Conservation (phyloP, 306 rosid genomes). For the Parietaria judaica region DNA sequence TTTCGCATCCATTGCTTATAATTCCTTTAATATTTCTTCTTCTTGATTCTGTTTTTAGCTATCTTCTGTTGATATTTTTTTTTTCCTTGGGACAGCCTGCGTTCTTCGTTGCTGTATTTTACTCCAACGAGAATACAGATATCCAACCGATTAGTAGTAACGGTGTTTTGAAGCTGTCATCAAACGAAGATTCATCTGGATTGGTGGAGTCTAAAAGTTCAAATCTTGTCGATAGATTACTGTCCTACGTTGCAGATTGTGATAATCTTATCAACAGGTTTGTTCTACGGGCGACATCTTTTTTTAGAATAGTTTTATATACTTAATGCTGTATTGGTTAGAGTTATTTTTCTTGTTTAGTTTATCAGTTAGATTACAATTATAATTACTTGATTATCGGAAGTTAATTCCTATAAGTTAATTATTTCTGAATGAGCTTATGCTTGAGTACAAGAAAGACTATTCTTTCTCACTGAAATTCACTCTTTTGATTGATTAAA, state of each 20-base stretch:
- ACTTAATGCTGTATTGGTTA: not conserved
- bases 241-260: slow-evolving; percentile 41
- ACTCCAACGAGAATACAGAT: slow-evolving; percentile 32
- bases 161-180: slow-evolving; percentile 40
- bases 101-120: slow-evolving; percentile 58
- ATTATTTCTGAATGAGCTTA: too few relatives aligned
- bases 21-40: not conserved
- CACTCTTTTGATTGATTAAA: too few relatives aligned
- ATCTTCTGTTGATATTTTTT: slow-evolving; percentile 8
- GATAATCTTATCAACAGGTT: slow-evolving; percentile 49
- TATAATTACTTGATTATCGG: too few relatives aligned
- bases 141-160: slow-evolving; percentile 22
- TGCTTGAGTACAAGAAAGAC: too few relatives aligned
- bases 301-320: not conserved
- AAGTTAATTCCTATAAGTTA: too few relatives aligned
- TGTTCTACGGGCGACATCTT: slow-evolving; percentile 12
- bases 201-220: slow-evolving; percentile 33
- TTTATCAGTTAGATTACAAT: too few relatives aligned
- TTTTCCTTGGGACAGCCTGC: slow-evolving; percentile 60
- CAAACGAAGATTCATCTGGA: slow-evolving; percentile 30
- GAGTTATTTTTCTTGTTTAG: not conserved
- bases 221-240: slow-evolving; percentile 44
- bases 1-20: not conserved
- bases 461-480: too few relatives aligned
- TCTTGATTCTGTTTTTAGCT: not conserved